Conservation (phyloP, 2,329 filamentous ascomycete genomes). For the Cryphonectria nitschkei region DNA sequence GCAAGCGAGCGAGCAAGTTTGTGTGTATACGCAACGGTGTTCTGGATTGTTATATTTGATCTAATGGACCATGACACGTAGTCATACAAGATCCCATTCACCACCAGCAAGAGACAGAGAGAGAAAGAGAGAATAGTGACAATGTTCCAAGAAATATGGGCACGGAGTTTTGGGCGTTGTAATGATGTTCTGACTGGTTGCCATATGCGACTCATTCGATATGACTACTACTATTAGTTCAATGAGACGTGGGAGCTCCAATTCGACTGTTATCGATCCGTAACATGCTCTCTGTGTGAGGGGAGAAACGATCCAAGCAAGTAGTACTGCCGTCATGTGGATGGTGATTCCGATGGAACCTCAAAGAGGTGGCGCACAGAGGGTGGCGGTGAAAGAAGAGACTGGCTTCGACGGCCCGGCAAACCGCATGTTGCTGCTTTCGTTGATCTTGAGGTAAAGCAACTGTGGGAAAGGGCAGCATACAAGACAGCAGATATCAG, state of each 20-base stretch:
- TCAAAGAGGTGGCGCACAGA: too few relatives aligned
- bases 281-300: background rate
- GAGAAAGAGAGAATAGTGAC: background rate
- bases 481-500: background rate
- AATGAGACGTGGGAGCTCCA: background rate
- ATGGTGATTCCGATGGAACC: background rate
- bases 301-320: background rate
- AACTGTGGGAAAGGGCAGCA: background rate
- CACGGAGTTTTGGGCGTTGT: background rate
- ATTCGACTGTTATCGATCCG: background rate
- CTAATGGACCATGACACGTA: slow-evolving; percentile 7
- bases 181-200: background rate
- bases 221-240: background rate
- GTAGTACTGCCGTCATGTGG: background rate
- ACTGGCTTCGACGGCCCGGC: background rate
- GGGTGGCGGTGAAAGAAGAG: background rate
- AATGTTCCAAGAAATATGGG: background rate
- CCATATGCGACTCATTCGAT: background rate
- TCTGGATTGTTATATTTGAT: background rate
- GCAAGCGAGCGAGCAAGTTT: background rate
- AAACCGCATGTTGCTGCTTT: background rate
- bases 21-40: background rate
- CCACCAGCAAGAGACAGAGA: background rate
- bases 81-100: background rate
- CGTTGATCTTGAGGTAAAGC: background rate